Conservation (phyloP, 306 rosid species). For the Vachellia collinsii region DNA sequence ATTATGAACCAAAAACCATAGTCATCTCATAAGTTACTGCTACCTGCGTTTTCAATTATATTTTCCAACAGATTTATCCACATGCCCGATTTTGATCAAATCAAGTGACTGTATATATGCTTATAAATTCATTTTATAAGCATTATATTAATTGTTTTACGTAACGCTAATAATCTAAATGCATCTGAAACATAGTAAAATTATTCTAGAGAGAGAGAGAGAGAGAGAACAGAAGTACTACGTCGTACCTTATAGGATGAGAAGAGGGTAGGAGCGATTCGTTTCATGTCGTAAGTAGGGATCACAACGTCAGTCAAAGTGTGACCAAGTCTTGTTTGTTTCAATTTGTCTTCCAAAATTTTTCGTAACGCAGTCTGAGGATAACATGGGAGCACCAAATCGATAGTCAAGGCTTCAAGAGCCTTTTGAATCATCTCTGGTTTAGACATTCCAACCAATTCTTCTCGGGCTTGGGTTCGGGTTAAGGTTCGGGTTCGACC, state of each 20-base stretch:
- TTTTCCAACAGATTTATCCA: too few relatives aligned
- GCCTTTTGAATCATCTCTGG: not conserved
- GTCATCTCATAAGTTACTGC: too few relatives aligned
- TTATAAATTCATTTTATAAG: too few relatives aligned
- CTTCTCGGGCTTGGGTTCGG: not conserved
- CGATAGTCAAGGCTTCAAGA: not conserved
- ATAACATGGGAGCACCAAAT: not conserved
- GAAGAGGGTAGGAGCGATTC: constrained; percentile 42
- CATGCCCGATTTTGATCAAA: too few relatives aligned
- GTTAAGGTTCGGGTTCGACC: not conserved
- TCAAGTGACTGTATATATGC: too few relatives aligned
- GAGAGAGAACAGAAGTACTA: too few relatives aligned
- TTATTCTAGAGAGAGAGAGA: too few relatives aligned
- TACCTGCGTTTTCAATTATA: too few relatives aligned
- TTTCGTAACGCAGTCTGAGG: constrained; percentile 3
- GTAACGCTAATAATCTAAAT: too few relatives aligned
- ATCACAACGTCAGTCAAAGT: constrained; percentile 45
- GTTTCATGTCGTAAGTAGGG: constrained; percentile 42
- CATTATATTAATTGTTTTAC: too few relatives aligned
- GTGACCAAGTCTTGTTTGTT: constrained; percentile 30
- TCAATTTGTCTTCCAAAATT: not conserved
- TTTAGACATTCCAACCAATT: not conserved
- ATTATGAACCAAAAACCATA: too few relatives aligned
- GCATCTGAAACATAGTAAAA: too few relatives aligned
- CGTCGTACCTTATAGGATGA: constrained; percentile 39